Evolutionary conservation across 352 stramenopile genomes (phyloP), one percentile per base, ranked within the genome.

Genomic region (Phytophthora megakarya): DNA sequence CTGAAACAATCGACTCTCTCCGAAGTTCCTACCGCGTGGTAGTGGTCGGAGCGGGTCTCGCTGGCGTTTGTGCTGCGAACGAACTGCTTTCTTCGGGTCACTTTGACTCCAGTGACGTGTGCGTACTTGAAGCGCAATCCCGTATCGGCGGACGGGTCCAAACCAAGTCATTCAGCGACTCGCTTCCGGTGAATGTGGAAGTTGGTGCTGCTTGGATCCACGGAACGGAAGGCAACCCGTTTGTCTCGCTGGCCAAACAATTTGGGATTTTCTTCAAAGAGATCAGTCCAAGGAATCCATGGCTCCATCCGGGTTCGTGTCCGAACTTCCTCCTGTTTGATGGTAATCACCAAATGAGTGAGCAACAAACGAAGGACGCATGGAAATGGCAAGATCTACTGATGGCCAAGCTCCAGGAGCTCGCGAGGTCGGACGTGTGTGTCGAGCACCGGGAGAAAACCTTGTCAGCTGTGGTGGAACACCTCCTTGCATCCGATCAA

Each of bases 181-280:
- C 62, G 5, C 63, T 80, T 21, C 50, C 76, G 9, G 67, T 87
- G 28, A 79, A 72, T 45, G 67, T 90, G 45, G 81, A 90, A 38
- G 66, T 83, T 1, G 81, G 81, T 15, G 78, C 78, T 8, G 81
- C 81, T 11, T 90, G 81, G 78, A 88, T 90, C 37, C 78, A 88
- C 50, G 78, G 81, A 5, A 79, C 67, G 4, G 62, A 69, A 10
- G 59, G 59, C 51, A 88, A 85, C 46, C 73, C 57, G 15, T 80
- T 90, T 43, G 68, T 79, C 4, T 43, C 55, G 10, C 46, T 79
- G 11, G 83, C 77, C 3, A 55, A 57, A 15, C 49, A 79, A 25
- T 79, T 81, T 23, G 67, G 70, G 10, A 80, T 92, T n/a, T 57
- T 46, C 10, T 73, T 73, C 48, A 84, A 89, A 44, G 65, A 72